phyloP scores from a whole-genome alignment of 371 early-diverging fungal species.

The Choanephora cucurbitarum region DNA sequence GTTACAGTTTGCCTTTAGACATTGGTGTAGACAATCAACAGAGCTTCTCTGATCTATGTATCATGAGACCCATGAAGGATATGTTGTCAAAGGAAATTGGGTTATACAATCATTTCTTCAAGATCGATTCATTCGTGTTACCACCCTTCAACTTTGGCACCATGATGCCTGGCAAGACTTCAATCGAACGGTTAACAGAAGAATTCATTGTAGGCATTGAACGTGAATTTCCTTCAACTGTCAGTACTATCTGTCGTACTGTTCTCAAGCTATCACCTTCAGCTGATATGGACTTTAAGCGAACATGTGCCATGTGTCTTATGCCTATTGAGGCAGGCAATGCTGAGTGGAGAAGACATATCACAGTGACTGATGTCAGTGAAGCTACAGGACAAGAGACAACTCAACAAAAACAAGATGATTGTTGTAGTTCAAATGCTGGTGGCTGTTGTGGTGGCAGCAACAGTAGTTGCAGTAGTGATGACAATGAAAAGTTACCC shows the following conservation, averaged over 20 bases:
- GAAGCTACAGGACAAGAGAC: slow-evolving; percentile 3
- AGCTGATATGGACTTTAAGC: slow-evolving; percentile 37
- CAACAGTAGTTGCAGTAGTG: slow-evolving; percentile 16
- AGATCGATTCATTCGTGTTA: slow-evolving; percentile 45
- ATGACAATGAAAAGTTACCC: neutral
- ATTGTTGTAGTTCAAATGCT: slow-evolving; percentile 5
- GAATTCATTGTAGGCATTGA: slow-evolving; percentile 83
- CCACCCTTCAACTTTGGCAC: slow-evolving; percentile 58
- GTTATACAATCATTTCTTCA: slow-evolving; percentile 62
- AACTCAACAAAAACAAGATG: neutral
- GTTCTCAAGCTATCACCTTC: slow-evolving; percentile 71
- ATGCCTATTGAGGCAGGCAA: slow-evolving; percentile 59
- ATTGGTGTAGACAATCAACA: slow-evolving; percentile 59
- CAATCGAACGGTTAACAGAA: slow-evolving; percentile 76
- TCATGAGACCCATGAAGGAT: slow-evolving; percentile 84
- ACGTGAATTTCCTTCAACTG: slow-evolving; percentile 85
- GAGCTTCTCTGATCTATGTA: slow-evolving; percentile 45
- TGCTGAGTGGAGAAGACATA: slow-evolving; percentile 55
- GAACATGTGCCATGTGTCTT: slow-evolving; percentile 57
- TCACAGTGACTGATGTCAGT: slow-evolving; percentile 48
- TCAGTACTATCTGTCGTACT: slow-evolving; percentile 83
- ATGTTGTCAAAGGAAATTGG: slow-evolving; percentile 80
- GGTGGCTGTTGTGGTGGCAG: slow-evolving; percentile 37
- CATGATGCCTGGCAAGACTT: slow-evolving; percentile 54
- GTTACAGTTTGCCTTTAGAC: slow-evolving; percentile 81